These are phyloP conservation scores for Aspergillus novoparasiticus DNA, from an alignment of 2,329 filamentous ascomycete species.

Conservation along the genomic window DNA sequence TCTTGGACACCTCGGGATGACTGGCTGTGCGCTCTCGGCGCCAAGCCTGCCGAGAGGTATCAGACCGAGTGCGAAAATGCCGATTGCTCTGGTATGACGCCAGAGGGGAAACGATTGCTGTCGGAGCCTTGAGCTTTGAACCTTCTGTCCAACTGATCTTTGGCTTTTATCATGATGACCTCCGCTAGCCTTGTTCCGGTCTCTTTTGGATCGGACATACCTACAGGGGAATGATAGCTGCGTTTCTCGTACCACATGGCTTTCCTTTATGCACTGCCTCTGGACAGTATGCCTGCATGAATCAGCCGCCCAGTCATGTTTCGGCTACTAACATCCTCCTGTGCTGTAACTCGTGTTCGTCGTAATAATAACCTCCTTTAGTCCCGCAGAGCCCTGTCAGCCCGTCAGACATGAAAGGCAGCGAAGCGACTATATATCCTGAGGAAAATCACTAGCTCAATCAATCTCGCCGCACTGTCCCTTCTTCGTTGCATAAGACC, in stretches of 20 bases:
- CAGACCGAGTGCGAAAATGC: neutral
- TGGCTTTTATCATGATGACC: too few species aligned
- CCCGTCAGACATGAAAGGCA: neutral
- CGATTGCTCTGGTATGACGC: neutral
- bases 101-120: neutral
- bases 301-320: neutral
- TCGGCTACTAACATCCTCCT: neutral
- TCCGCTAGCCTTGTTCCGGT: neutral
- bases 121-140: neutral
- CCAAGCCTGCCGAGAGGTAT: conserved; percentile 4
- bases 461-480: neutral
- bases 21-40: conserved; percentile 1
- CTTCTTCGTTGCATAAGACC: neutral
- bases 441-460: neutral
- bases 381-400: neutral
- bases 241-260: neutral
- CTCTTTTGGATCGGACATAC: neutral
- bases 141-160: neutral
- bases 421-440: too few species aligned
- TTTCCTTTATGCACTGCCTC: neutral
- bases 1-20: neutral
- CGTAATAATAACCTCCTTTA: neutral
- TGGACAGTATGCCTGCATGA: too few species aligned
- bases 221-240: neutral
- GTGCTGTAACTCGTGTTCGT: neutral